These are phyloP conservation scores for Termitomyces sp. DNA, from an alignment of 768 basidiomycete genomes.

Conservation along the genomic window DNA sequence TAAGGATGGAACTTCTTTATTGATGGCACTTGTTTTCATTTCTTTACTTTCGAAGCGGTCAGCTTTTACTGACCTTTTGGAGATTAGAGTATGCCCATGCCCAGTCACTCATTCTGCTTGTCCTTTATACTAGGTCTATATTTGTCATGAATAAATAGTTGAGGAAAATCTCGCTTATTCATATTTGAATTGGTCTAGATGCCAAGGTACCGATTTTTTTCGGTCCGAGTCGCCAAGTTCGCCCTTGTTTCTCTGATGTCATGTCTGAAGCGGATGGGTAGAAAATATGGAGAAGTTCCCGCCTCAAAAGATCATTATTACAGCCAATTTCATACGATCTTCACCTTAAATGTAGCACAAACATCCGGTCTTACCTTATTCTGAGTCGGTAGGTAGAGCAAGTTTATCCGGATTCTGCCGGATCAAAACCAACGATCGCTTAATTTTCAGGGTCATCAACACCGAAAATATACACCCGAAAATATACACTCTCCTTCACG, in stretches of 20 bases:
- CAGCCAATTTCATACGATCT: neutral
- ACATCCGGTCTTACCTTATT: neutral
- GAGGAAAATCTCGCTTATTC: too few relatives aligned
- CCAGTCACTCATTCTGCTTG: too few relatives aligned
- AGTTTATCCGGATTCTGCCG: neutral
- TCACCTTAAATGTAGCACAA: neutral
- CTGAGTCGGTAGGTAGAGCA: too few relatives aligned
- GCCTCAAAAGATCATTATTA: neutral
- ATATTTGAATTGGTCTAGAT: neutral
- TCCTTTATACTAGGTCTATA: too few relatives aligned
- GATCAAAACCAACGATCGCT: neutral
- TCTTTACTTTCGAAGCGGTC: too few relatives aligned
- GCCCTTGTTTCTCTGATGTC: neutral
- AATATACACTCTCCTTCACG: neutral
- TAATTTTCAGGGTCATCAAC: neutral
- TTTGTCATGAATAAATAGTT: too few relatives aligned
- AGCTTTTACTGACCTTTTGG: too few relatives aligned
- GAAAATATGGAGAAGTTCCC: neutral
- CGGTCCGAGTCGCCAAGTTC: neutral
- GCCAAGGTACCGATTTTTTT: neutral
- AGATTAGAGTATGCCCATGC: too few relatives aligned
- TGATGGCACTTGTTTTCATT: neutral
- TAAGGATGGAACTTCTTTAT: neutral
- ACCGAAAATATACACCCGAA: neutral
- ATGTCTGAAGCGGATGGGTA: neutral